Conservation (phyloP, 805 yeast species). For the Phaffomyces opuntiae region DNA sequence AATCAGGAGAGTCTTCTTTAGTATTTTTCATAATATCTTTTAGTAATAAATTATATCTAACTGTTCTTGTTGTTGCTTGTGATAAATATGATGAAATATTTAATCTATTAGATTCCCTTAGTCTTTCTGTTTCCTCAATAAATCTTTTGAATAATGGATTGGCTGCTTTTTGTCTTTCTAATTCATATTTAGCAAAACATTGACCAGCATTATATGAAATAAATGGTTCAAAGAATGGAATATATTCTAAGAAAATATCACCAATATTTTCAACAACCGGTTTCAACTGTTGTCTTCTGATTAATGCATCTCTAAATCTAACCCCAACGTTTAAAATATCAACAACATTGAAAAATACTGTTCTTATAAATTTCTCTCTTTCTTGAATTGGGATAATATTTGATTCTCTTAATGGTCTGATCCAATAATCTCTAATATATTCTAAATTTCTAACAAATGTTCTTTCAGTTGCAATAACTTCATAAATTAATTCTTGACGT, state of each 20-base stretch:
- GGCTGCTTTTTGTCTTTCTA: slow-evolving; percentile 86
- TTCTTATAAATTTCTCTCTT: slow-evolving; percentile 83
- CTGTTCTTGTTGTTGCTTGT: slow-evolving; percentile 94
- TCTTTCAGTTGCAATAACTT: slow-evolving; percentile 87
- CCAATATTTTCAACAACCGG: slow-evolving; percentile 84
- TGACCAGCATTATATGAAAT: slow-evolving; percentile 91
- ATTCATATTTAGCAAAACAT: slow-evolving; percentile 90
- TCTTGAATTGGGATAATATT: slow-evolving; percentile 84
- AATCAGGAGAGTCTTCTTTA: slow-evolving; percentile 62
- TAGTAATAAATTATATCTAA: slow-evolving; percentile 81
- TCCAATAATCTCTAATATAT: slow-evolving; percentile 88
- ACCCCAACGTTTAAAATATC: slow-evolving; percentile 82
- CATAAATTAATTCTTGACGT: slow-evolving; percentile 93
- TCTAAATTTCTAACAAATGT: slow-evolving; percentile 94
- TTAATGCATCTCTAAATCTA: slow-evolving; percentile 80
- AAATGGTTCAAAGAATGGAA: slow-evolving; percentile 87
- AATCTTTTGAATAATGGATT: slow-evolving; percentile 90
- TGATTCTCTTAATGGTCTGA: slow-evolving; percentile 80
- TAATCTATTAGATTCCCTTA: slow-evolving; percentile 79
- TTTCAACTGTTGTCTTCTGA: slow-evolving; percentile 77
- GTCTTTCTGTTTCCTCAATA: slow-evolving; percentile 81
- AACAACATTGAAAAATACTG: slow-evolving; percentile 84
- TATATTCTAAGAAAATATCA: slow-evolving; percentile 77
- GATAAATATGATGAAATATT: slow-evolving; percentile 91
- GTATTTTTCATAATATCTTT: slow-evolving; percentile 81